Base-by-base conservation (phyloP, 306 rosid genomes). In the Senna siamea region DNA sequence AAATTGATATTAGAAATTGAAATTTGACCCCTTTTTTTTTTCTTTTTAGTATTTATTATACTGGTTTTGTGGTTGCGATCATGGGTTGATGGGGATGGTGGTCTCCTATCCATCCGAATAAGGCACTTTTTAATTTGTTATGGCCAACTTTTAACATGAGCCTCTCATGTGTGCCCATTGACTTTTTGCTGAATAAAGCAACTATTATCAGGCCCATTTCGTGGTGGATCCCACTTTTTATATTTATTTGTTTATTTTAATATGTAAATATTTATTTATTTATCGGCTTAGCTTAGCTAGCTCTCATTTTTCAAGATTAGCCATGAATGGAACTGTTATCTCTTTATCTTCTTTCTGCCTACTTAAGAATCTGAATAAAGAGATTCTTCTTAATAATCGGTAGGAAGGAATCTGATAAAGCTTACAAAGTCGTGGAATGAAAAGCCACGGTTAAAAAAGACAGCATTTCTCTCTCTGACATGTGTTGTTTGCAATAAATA, bases 91-190 rank as follows among this genome's bases (percentile, higher is more conserved):
- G 46, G 53, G 51, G 66, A 63, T 15, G 71, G 40, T 17, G n/a
- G 44, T 4, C 0, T 23, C 76, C 41, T 82, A 80, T 58, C 84
- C 77, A 48, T 80, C 51, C 19, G 19, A 76, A 74, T 51, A 54
- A 83, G 81, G 59, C 20, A 23, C 76, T 80, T 83, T 85, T 54
- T n/a, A n/a, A n/a, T n/a, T n/a, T 55, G 4, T 7, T 30, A 67
- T 22, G 40, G 79, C 52, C 32, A 32, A 66, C 87, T 81, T 92
- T 87, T 63, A 85, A 85, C 87, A 72, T 77, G 80, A 79, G 57
- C 92, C 96, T 83, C 87, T 69, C 90, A 74, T 88, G 88, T 69
- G 44, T 72, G 67, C 77, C 69, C 30, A 22, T 65, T 51, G 23
- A 47, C 72, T 32, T 30, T n/a, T 34, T 7, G 13, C 0, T 48